Conservation (phyloP, 495 filamentous ascomycete species). For the Penicillium crystallinum region DNA sequence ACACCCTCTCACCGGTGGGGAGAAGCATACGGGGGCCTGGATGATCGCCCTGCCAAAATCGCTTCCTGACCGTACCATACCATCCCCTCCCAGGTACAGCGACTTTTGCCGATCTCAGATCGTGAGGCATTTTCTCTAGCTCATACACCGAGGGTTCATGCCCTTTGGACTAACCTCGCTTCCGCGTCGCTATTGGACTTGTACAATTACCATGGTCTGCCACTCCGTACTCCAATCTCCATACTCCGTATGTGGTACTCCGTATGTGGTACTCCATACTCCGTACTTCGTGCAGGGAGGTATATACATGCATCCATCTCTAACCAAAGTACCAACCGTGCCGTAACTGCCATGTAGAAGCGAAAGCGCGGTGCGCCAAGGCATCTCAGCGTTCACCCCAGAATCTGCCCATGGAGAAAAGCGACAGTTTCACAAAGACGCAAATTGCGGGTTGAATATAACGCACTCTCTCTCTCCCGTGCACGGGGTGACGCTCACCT, state of each 20-base stretch:
- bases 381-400: conserved; percentile 20
- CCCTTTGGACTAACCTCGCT: no score
- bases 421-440: not conserved
- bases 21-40: conserved; percentile 22
- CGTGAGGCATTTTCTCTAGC: conserved; percentile 12
- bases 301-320: no score
- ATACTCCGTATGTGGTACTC: no score
- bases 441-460: not conserved
- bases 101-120: conserved; percentile 7
- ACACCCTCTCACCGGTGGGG: conserved; percentile 27
- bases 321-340: not conserved
- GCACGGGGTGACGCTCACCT: not conserved
- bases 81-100: not conserved
- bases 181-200: no score
- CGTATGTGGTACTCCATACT: no score
- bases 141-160: not conserved
- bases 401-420: conserved; percentile 23
- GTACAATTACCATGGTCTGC: no score
- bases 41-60: conserved; percentile 31
- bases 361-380: conserved; percentile 22
- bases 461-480: not conserved
- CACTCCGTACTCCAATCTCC: no score
- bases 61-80: conserved; percentile 4
- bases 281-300: no score
- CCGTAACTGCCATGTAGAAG: not conserved